These are phyloP conservation scores for Talaromyces sp. DNA, from an alignment of 2,329 filamentous ascomycete species.

Conservation along the genomic window DNA sequence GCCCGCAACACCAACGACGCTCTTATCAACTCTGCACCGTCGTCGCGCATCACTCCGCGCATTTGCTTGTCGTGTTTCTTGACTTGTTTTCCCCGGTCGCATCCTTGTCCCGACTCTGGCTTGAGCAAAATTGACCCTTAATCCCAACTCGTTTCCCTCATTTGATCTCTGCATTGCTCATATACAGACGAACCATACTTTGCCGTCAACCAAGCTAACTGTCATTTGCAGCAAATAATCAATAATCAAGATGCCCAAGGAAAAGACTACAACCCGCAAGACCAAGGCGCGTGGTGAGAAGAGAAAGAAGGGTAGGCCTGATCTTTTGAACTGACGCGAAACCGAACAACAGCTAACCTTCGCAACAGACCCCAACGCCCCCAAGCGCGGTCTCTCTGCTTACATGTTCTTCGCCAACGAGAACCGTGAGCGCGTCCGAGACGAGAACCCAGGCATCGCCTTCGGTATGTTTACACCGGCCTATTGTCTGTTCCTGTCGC, in stretches of 20 bases:
- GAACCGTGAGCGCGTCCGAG: slow-evolving; percentile 94
- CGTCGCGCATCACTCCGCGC: slow-evolving; percentile 7
- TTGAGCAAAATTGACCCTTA: neutral
- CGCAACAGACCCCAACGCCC: slow-evolving; percentile 80
- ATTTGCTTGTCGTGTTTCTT: slow-evolving; percentile 3
- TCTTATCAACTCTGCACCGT: neutral
- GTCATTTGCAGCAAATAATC: neutral
- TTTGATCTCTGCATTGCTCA: neutral
- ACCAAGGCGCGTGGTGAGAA: slow-evolving; percentile 54
- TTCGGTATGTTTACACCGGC: slow-evolving; percentile 63
- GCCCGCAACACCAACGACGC: slow-evolving; percentile 6
- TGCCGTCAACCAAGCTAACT: neutral
- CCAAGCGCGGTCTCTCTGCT: slow-evolving; percentile 97
- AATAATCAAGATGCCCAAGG: slow-evolving; percentile 61
- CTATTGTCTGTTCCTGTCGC: neutral
- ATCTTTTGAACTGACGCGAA: neutral
- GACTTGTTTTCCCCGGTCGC: slow-evolving; percentile 16
- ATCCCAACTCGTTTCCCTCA: neutral
- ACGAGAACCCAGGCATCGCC: slow-evolving; percentile 95
- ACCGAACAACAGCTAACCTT: slow-evolving; percentile 11
- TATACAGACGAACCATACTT: neutral
- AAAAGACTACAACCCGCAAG: slow-evolving; percentile 61
- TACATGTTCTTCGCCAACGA: slow-evolving; percentile 99
- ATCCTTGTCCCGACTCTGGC: neutral
- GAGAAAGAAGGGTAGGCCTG: slow-evolving; percentile 65